A percentile compares a stretch with the other conserved stretches of the same genome.
Evolutionary conservation across 768 basidiomycete genomes (phyloP).

Genomic region (Suillus plorans): DNA sequence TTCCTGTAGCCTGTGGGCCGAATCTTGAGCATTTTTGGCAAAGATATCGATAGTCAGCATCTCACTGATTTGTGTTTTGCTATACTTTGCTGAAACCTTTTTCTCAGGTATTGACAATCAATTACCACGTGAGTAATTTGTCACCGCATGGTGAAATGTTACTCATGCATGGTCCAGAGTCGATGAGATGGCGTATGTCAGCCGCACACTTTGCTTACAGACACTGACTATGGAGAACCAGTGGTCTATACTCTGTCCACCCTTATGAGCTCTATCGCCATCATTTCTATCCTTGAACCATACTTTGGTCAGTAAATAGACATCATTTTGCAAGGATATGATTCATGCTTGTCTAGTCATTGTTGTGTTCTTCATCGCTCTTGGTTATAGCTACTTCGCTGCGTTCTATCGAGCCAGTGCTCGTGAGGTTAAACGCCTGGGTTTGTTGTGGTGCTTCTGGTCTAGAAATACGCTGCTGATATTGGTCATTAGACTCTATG

Average conservation of each 20-base stretch:
- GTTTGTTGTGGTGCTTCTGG: conserved; percentile 16
- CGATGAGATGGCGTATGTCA: conserved; percentile 50
- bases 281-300: conserved; percentile 57
- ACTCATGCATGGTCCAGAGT: conserved; percentile 35
- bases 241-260: conserved; percentile 51
- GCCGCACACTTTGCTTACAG: neutral
- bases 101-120: conserved; percentile 49
- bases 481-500: conserved; percentile 51
- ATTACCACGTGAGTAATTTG: conserved; percentile 43
- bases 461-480: neutral
- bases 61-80: neutral
- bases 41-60: conserved; percentile 60
- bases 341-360: conserved; percentile 39
- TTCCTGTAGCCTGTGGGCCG: conserved; percentile 52
- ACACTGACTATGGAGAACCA: conserved; percentile 20
- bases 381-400: conserved; percentile 66
- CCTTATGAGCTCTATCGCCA: conserved; percentile 51
- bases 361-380: conserved; percentile 47
- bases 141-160: neutral
- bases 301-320: conserved; percentile 51
- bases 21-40: conserved; percentile 61
- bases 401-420: conserved; percentile 70
- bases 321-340: neutral
- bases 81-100: neutral
- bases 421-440: conserved; percentile 64